phyloP scores from a whole-genome alignment of 768 basidiomycete genomes.

The Galerina marginata region DNA sequence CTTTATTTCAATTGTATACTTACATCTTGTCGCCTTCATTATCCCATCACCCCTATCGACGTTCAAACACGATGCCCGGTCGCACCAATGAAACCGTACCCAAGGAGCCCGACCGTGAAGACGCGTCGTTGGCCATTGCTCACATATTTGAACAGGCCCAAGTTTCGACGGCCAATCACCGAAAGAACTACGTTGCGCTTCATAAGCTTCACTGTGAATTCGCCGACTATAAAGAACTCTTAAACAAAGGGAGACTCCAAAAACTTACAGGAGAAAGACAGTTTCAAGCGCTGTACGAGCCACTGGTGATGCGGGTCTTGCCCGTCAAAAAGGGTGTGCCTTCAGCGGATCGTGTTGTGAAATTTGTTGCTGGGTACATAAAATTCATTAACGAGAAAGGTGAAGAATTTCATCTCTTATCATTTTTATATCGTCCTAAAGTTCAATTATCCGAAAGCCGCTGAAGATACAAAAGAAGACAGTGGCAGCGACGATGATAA shows the following conservation, averaged over 20 bases:
- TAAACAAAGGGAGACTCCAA: slow-evolving; percentile 47
- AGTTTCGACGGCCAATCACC: slow-evolving; percentile 75
- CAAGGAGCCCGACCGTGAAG: background rate
- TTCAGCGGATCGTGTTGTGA: slow-evolving; percentile 78
- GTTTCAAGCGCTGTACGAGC: slow-evolving; percentile 72
- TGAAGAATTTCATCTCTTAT: slow-evolving; percentile 33
- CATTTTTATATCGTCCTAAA: too few relatives aligned
- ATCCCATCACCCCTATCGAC: background rate
- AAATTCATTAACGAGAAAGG: slow-evolving; percentile 80
- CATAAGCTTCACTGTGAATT: slow-evolving; percentile 79
- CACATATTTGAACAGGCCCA: slow-evolving; percentile 85
- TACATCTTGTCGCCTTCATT: slow-evolving; percentile 7
- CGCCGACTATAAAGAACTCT: slow-evolving; percentile 52
- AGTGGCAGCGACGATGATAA: slow-evolving; percentile 48
- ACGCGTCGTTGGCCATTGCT: slow-evolving; percentile 29
- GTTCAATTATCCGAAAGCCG: background rate
- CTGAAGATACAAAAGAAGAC: slow-evolving; percentile 14
- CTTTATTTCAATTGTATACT: background rate
- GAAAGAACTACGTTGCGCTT: slow-evolving; percentile 86
- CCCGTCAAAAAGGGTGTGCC: slow-evolving; percentile 80
- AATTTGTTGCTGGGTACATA: slow-evolving; percentile 82
- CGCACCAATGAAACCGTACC: background rate
- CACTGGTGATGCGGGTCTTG: slow-evolving; percentile 64
- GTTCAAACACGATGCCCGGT: background rate
- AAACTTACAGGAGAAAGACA: slow-evolving; percentile 77